Base-by-base conservation (phyloP, 352 stramenopile genomes). In the Globisporangium lucens region DNA sequence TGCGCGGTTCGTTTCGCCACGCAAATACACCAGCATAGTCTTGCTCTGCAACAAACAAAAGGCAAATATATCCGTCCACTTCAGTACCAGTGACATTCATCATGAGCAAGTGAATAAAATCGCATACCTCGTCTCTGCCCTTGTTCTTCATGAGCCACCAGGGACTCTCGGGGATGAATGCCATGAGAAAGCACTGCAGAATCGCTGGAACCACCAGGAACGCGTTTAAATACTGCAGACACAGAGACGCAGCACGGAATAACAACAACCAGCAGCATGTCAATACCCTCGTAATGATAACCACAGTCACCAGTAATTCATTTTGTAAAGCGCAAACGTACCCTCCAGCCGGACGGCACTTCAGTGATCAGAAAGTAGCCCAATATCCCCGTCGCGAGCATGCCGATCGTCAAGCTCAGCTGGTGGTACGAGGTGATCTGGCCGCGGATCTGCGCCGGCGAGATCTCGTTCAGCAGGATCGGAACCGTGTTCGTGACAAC, bases 341-440 rank as follows among this genome's bases (percentile, higher is more conserved):
- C 68, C 65, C 89, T 78, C 91, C 91, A 97, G 2, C 91, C 91
- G 10, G 88, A 90, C 1, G 81, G 77, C 24, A 97, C 85, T 51
- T 91, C 86, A 0, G 75, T 80, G 17, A 96, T 84, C 24, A 97
- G 62, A 24, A 85, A 79, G 63, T 85, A 93, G 3, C 90, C 91
- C 47, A 97, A 63, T 15, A 97, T 61, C 5, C 81, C 84, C 0
- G 87, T 89, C 27, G 73, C 65, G 10, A 97, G 75, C 68, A 97
- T 97, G 41, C 90, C 91, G 62, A 97, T 88, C 20, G 91, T 97
- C 35, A 97, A 67, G 68, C 85, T 78, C 22, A 97, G 75, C 65
- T 97, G 90, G 62, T 97, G 91, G 29, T 96, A 78, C 56, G 88
- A 91, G 20, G 89, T 95, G 67, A 97, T 93, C 61, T 86, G 78